Evolutionary conservation across 2,329 filamentous ascomycete species (phyloP).

Genomic region (Blastomyces parvus): DNA sequence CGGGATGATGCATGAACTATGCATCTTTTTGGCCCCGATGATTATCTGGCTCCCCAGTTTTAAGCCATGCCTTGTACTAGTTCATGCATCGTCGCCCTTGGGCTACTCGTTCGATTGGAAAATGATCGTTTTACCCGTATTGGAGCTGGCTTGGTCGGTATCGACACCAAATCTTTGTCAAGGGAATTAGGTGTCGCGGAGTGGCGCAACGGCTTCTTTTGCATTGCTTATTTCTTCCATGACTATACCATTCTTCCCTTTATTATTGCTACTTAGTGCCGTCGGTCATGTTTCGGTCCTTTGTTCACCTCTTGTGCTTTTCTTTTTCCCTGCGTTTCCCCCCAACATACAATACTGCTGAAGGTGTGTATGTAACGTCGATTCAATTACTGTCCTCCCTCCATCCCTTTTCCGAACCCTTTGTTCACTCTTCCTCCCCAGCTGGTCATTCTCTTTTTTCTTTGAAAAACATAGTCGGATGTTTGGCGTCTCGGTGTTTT

Average conservation of each 20-base stretch:
- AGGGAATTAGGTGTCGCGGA: not conserved
- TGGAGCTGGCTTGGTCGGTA: not conserved
- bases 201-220: not conserved
- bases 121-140: not conserved
- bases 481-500: slow-evolving; percentile 1
- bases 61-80: not conserved
- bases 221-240: not conserved
- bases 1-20: not conserved
- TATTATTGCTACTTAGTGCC: not conserved
- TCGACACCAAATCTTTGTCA: not conserved
- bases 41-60: not conserved
- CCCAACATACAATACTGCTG: not conserved
- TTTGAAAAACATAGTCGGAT: not conserved
- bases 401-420: not conserved
- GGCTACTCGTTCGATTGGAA: not conserved
- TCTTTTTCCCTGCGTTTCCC: not conserved
- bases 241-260: slow-evolving; percentile 4
- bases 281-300: not conserved
- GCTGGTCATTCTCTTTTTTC: not conserved
- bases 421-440: not conserved
- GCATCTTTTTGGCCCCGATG: not conserved
- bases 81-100: not conserved
- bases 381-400: not conserved
- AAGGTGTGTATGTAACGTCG: not conserved
- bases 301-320: not conserved